These are phyloP conservation scores for Penstemon davidsonii DNA, from an alignment of 257 asterid genomes.

Conservation along the genomic window DNA sequence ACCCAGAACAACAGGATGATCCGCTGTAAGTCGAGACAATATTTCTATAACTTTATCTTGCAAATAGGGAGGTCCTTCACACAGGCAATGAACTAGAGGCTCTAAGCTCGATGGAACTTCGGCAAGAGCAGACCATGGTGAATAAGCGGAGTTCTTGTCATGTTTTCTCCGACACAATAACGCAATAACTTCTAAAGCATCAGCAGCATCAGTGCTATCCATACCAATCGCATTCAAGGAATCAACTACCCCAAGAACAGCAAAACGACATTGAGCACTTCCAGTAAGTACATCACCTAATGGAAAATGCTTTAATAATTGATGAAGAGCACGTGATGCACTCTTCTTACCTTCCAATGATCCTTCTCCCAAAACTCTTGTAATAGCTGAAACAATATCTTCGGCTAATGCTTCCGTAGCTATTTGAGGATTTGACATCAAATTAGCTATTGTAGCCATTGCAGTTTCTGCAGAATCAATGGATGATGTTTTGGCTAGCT, in stretches of 20 bases:
- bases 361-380: slow-evolving; percentile 71
- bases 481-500: slow-evolving; percentile 68
- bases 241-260: slow-evolving; percentile 64
- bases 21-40: slow-evolving; percentile 70
- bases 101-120: slow-evolving; percentile 66
- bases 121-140: slow-evolving; percentile 50
- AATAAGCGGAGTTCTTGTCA: slow-evolving; percentile 42
- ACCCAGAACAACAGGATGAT: slow-evolving; percentile 60
- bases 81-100: slow-evolving; percentile 64
- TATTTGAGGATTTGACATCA: slow-evolving; percentile 62
- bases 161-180: slow-evolving; percentile 57
- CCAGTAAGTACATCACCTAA: slow-evolving; percentile 64
- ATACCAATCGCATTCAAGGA: slow-evolving; percentile 67
- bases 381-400: slow-evolving; percentile 79
- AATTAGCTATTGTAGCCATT: slow-evolving; percentile 74
- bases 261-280: slow-evolving; percentile 60
- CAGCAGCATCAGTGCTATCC: slow-evolving; percentile 51
- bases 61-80: slow-evolving; percentile 60
- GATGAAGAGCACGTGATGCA: slow-evolving; percentile 77
- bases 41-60: slow-evolving; percentile 75
- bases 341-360: slow-evolving; percentile 68
- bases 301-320: slow-evolving; percentile 70
- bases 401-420: slow-evolving; percentile 83
- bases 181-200: slow-evolving; percentile 65
- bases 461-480: slow-evolving; percentile 80